A percentile compares a stretch with the other conserved stretches of the same genome.
Conservation (phyloP, 352 stramenopile genomes). For the Phytophthora sojae region DNA sequence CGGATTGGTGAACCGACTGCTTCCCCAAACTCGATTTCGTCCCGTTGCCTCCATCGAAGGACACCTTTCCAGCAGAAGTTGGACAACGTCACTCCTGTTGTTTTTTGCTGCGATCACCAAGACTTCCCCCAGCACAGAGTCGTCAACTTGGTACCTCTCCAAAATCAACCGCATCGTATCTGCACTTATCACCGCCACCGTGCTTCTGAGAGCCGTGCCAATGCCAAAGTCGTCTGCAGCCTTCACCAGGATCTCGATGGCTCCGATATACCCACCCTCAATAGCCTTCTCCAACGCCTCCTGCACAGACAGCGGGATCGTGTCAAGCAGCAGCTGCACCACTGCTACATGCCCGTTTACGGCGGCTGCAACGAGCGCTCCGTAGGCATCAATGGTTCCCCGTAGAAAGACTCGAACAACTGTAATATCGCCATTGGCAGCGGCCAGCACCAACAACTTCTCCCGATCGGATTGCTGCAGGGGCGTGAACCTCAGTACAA, state of each 20-base stretch:
- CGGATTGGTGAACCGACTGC: not conserved
- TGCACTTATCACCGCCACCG: not conserved
- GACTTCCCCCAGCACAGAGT: not conserved
- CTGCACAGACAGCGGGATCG: not conserved
- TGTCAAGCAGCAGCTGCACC: not conserved
- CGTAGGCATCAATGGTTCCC: not conserved
- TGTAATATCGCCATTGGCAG: not conserved
- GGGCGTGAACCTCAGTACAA: not conserved
- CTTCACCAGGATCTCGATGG: not conserved
- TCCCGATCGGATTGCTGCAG: not conserved
- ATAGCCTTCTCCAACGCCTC: not conserved
- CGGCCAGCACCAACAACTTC: not conserved
- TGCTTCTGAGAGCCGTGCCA: not conserved
- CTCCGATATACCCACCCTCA: not conserved
- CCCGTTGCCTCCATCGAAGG: not conserved
- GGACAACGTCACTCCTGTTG: not conserved
- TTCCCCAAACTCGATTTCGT: not conserved
- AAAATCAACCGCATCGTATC: not conserved
- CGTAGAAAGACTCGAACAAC: not conserved
- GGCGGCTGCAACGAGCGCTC: not conserved
- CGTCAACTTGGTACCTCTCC: not conserved
- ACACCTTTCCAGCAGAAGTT: not conserved
- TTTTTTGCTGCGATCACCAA: not conserved
- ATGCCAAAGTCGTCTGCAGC: not conserved
- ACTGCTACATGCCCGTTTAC: not conserved